Evolutionary conservation across 2,329 filamentous ascomycete species (phyloP).

Genomic region (Cercospora sp.): DNA sequence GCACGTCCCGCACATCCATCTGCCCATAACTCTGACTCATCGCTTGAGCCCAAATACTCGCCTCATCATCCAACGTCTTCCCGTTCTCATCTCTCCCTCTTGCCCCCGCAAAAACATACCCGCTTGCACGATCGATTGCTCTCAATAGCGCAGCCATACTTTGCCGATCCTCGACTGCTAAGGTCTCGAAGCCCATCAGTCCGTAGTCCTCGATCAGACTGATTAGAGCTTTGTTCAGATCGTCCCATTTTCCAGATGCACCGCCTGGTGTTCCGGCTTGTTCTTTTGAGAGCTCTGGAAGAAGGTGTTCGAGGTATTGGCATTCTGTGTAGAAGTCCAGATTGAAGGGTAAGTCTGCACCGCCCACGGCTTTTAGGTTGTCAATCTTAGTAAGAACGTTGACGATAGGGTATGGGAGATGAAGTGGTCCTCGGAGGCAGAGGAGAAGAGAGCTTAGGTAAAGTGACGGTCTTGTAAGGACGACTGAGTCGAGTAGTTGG

Average conservation of each 20-base stretch:
- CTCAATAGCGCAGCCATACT: slow-evolving; percentile 92
- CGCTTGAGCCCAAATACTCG: slow-evolving; percentile 89
- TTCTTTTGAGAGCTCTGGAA: slow-evolving; percentile 78
- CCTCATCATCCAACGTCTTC: slow-evolving; percentile 35
- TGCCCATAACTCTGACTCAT: slow-evolving; percentile 70
- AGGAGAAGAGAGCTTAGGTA: slow-evolving; percentile 94
- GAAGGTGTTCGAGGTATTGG: slow-evolving; percentile 82
- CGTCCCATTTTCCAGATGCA: slow-evolving; percentile 66
- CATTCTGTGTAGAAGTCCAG: slow-evolving; percentile 98
- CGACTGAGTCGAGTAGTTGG: slow-evolving; percentile 91
- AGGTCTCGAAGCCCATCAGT: slow-evolving; percentile 85
- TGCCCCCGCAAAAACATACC: slow-evolving; percentile 87
- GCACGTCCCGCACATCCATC: slow-evolving; percentile 83
- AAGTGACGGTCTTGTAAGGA: slow-evolving; percentile 86
- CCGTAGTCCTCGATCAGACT: slow-evolving; percentile 86
- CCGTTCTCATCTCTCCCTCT: slow-evolving; percentile 80
- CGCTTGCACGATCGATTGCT: slow-evolving; percentile 86
- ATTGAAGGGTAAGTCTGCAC: slow-evolving; percentile 87
- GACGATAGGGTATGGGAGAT: slow-evolving; percentile 93
- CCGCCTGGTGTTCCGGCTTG: slow-evolving; percentile 48
- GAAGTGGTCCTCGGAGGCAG: slow-evolving; percentile 92
- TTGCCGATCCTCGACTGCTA: slow-evolving; percentile 94
- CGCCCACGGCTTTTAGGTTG: slow-evolving; percentile 70
- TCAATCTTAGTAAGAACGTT: slow-evolving; percentile 98
- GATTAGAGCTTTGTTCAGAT: slow-evolving; percentile 82